Evolutionary conservation across 495 filamentous ascomycete genomes (phyloP).

Genomic region (Lophiotrema nucula): DNA sequence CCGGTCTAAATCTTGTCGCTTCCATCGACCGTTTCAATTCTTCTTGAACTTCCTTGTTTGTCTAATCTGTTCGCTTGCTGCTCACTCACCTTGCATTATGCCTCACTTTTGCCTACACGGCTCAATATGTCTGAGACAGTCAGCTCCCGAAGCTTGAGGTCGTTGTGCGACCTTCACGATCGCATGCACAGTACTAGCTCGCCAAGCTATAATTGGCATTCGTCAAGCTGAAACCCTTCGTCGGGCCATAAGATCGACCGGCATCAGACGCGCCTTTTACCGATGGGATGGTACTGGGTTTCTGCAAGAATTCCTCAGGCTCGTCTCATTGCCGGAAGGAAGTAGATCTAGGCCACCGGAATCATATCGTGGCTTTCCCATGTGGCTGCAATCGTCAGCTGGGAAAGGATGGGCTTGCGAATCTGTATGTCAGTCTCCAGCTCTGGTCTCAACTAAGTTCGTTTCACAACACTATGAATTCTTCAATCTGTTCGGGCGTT

Average conservation of each 20-base stretch:
- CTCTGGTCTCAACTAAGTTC: neutral
- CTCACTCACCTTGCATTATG: neutral
- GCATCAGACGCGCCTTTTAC: neutral
- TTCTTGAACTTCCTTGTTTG: neutral
- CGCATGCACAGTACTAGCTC: neutral
- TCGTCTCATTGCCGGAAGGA: neutral
- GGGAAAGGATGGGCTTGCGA: neutral
- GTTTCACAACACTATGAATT: neutral
- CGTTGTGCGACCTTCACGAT: neutral
- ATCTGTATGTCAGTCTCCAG: neutral
- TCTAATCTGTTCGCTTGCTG: neutral
- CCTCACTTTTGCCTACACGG: no score
- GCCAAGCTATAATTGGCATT: neutral
- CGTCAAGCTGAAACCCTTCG: neutral
- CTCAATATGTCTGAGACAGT: neutral
- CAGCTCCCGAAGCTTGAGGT: neutral
- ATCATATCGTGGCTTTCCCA: neutral
- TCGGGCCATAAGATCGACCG: neutral
- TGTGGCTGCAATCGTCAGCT: neutral
- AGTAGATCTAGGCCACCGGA: neutral
- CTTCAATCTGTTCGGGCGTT: neutral
- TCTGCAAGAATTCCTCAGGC: neutral
- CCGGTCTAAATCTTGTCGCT: no score
- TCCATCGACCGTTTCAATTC: neutral
- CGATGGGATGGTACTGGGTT: neutral